A percentile compares a stretch with the other conserved stretches of the same genome.
Evolutionary conservation across 2,329 filamentous ascomycete genomes (phyloP).

Genomic region (Acarospora socialis): DNA sequence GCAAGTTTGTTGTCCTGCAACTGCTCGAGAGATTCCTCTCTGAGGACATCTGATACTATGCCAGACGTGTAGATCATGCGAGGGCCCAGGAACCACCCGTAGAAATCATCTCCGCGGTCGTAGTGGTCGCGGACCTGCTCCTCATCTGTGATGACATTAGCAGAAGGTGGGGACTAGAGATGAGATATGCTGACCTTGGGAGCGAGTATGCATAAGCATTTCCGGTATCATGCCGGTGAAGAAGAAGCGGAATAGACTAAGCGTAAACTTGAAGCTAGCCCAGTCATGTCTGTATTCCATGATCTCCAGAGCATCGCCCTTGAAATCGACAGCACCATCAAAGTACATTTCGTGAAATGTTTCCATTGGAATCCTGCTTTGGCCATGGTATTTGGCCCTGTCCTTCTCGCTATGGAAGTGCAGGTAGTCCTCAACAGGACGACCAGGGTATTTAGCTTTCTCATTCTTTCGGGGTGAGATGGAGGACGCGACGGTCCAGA

Average conservation of each 20-base stretch:
- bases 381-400: constrained; percentile 55
- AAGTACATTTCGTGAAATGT: constrained; percentile 98
- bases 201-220: constrained; percentile 80
- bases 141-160: constrained; percentile 51
- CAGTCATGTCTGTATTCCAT: constrained; percentile 95
- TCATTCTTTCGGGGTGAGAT: constrained; percentile 17
- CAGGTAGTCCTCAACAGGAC: constrained; percentile 26
- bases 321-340: constrained; percentile 86
- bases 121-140: constrained; percentile 97
- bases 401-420: constrained; percentile 55
- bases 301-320: constrained; percentile 76
- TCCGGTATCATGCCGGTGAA: constrained; percentile 78
- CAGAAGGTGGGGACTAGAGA: constrained; percentile 5
- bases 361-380: constrained; percentile 74
- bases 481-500: constrained; percentile 16
- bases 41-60: constrained; percentile 73
- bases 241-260: constrained; percentile 75
- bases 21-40: constrained; percentile 83
- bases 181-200: constrained; percentile 48
- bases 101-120: constrained; percentile 95
- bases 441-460: constrained; percentile 17
- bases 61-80: constrained; percentile 99
- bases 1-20: constrained; percentile 96
- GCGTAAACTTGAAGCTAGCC: constrained; percentile 86
- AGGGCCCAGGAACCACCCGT: constrained; percentile 94